Percentiles rank a stretch among this genome's conserved stretches.
Evolutionary conservation across 352 stramenopile genomes (phyloP).

Genomic region (Thraustotheca clavata): DNA sequence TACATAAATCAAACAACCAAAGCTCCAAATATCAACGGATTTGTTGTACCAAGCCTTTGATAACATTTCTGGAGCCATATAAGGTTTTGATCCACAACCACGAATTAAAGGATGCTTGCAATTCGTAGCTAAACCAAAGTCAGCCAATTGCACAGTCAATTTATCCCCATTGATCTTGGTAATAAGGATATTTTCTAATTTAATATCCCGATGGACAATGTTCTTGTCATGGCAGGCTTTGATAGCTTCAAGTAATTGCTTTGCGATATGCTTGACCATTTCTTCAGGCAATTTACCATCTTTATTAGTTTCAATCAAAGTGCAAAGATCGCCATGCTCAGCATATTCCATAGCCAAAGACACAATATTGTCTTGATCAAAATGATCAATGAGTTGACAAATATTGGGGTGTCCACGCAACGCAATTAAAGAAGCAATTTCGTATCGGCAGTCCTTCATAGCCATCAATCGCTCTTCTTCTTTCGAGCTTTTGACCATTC

Average conservation of each 20-base stretch:
- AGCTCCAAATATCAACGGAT: conserved; percentile 64
- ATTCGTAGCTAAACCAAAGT: conserved; percentile 66
- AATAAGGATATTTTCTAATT: conserved; percentile 59
- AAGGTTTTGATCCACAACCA: conserved; percentile 64
- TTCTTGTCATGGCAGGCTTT: conserved; percentile 52
- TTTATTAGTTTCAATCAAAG: neutral
- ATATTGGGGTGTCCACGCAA: neutral
- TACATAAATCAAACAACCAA: conserved; percentile 63
- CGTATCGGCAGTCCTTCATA: neutral
- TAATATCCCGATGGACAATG: conserved; percentile 66
- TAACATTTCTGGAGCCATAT: conserved; percentile 56
- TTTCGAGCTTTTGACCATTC: too few species aligned
- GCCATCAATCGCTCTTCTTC: too few species aligned
- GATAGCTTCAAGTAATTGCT: conserved; percentile 44
- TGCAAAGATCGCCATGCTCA: neutral
- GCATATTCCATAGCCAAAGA: neutral
- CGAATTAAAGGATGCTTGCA: conserved; percentile 37
- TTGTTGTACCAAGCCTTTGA: conserved; percentile 48
- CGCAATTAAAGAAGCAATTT: neutral
- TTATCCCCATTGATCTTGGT: neutral
- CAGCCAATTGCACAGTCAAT: conserved; percentile 66
- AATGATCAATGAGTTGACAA: neutral
- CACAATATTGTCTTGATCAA: neutral
- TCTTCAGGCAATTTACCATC: conserved; percentile 34
- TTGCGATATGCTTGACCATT: conserved; percentile 45